These are phyloP conservation scores for Solanum neorickii DNA, from an alignment of 257 asterid genomes.

Conservation along the genomic window DNA sequence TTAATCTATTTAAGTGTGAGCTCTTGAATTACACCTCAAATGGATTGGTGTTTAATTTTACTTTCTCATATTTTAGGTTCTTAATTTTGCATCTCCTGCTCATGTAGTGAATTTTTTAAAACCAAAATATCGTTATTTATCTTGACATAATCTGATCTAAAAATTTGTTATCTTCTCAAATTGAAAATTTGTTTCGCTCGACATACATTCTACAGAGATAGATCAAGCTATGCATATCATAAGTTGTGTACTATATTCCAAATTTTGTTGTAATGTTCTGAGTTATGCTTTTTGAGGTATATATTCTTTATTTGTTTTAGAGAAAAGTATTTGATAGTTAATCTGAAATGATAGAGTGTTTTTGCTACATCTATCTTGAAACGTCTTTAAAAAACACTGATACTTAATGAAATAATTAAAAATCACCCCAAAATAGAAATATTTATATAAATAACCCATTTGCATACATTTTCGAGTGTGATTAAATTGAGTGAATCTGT, in stretches of 20 bases:
- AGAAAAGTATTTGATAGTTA: too few species aligned
- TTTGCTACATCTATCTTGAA: too few species aligned
- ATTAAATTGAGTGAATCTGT: not conserved
- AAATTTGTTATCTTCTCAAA: too few species aligned
- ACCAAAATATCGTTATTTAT: too few species aligned
- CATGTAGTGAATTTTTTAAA: too few species aligned
- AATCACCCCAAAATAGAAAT: accelerated
- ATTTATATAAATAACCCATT: too few species aligned
- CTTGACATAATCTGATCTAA: not conserved
- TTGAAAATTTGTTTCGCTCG: not conserved
- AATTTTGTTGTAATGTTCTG: not conserved
- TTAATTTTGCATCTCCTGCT: too few species aligned
- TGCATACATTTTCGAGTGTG: not conserved
- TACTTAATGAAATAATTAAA: accelerated
- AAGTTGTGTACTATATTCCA: not conserved
- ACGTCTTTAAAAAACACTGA: accelerated
- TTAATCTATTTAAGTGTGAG: too few species aligned
- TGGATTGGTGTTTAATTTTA: too few species aligned
- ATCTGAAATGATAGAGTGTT: not conserved
- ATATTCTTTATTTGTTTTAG: not conserved
- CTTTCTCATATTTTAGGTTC: not conserved
- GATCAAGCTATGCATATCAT: not conserved
- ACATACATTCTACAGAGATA: too few species aligned
- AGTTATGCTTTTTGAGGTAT: not conserved
- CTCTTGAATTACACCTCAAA: not conserved